Base-by-base conservation (phyloP, 768 basidiomycete species). In the Lactarius hatsudake region DNA sequence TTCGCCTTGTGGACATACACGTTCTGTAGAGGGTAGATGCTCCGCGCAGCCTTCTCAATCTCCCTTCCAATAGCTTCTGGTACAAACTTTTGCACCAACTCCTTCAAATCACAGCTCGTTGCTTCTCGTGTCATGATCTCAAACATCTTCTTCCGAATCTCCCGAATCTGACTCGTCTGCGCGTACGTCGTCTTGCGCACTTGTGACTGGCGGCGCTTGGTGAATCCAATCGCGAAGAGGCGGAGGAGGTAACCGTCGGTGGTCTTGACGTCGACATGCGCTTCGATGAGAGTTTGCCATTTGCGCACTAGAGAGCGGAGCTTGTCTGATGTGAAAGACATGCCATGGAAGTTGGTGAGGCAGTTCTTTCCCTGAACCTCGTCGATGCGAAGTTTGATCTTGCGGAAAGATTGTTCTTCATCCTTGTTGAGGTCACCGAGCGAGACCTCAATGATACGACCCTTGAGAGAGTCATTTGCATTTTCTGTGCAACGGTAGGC, bases 251-350 rank as follows among this genome's bases (percentile, higher is more conserved):
- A 99, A 59, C 97, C 97, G 79, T 99, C 97, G 71, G 96, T 96
- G 66, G 97, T 99, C 84, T 95, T 95, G 74, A 99, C 95, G 76
- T 99, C 97, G 77, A 98, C 92, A 78, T 95, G 93, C 45, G 97
- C 97, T 82, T 98, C 97, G 75, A 99, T 96, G 76, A 98, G 91
- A 23, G 96, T 88, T 82, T 98, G 97, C 97, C 97, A 99, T 82
- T 98, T 99, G 79, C 96, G 93, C 74, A 99, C 97, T 76, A 99
- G 95, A 60, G 97, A 98, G 65, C 97, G 95, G 72, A 98, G 90
- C 82, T 98, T 98, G 88, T 99, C 97, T 66, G 96, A 97, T 69
- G 97, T 98, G 83, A 99, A 98, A 83, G 96, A 94, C 96, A 99
- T 98, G 78, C 97, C 97, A 81, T 96, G 92, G 93, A 99, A 99